Evolutionary conservation across 2,329 filamentous ascomycete genomes (phyloP).

Genomic region (Calycina marina): DNA sequence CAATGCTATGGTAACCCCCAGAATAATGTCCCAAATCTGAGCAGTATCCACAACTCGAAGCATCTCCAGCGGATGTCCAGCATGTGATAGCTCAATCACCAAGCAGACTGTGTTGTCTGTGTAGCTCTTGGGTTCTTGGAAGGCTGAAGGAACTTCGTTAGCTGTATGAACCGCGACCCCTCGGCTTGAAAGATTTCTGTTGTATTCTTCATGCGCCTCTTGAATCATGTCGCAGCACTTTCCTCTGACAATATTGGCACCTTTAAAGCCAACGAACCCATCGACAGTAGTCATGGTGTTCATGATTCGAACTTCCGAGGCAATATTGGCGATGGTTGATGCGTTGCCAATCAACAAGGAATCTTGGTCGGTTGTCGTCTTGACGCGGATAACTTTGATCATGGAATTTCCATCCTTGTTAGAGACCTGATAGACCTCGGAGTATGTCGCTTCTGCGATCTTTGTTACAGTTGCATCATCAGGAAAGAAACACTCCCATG

Average conservation of each 20-base stretch:
- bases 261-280: slow-evolving; percentile 52
- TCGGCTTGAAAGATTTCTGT: too few species aligned
- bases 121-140: slow-evolving; percentile 46
- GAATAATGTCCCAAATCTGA: slow-evolving; percentile 49
- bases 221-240: slow-evolving; percentile 37
- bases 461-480: slow-evolving; percentile 39
- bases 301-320: slow-evolving; percentile 46
- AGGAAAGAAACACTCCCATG: slow-evolving; percentile 41
- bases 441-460: slow-evolving; percentile 52
- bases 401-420: slow-evolving; percentile 47
- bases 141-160: slow-evolving; percentile 32
- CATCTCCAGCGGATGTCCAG: slow-evolving; percentile 44
- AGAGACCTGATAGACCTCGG: slow-evolving; percentile 48
- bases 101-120: slow-evolving; percentile 42
- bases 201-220: slow-evolving; percentile 40
- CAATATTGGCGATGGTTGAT: slow-evolving; percentile 30
- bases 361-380: slow-evolving; percentile 15
- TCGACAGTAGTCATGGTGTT: slow-evolving; percentile 49
- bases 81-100: slow-evolving; percentile 49
- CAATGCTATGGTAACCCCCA: slow-evolving; percentile 44
- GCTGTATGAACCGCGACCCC: neutral
- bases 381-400: slow-evolving; percentile 47
- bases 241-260: slow-evolving; percentile 44
- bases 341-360: slow-evolving; percentile 12
- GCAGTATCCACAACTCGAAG: slow-evolving; percentile 32